A percentile compares a stretch with the other conserved stretches of the same genome.
Evolutionary conservation across 2,329 filamentous ascomycete genomes (phyloP).

Genomic region (Fusarium irregulare): DNA sequence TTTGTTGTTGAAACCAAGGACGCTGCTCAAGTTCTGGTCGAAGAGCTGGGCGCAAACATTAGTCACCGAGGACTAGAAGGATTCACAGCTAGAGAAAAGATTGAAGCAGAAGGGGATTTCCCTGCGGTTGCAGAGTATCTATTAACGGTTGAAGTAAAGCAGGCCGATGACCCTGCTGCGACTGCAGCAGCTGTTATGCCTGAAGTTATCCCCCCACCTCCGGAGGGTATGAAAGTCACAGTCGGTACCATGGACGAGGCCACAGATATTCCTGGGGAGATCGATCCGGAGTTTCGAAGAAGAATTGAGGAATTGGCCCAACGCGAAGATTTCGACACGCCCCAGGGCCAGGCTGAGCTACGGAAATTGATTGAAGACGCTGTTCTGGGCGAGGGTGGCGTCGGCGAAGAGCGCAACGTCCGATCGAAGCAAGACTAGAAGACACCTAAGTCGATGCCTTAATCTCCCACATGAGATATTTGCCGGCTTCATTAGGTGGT

Average conservation of each 20-base stretch:
- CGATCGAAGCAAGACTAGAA: constrained; percentile 68
- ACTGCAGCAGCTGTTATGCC: constrained; percentile 46
- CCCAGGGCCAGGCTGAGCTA: constrained; percentile 82
- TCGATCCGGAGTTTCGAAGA: constrained; percentile 84
- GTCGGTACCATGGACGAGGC: constrained; percentile 77
- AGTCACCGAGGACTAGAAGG: constrained; percentile 77
- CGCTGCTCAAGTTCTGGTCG: constrained; percentile 81
- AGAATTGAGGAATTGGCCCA: constrained; percentile 90
- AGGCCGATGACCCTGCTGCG: constrained; percentile 46
- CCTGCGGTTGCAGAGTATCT: constrained; percentile 39
- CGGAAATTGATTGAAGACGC: constrained; percentile 84
- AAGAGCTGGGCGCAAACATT: constrained; percentile 80
- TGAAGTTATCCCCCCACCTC: constrained; percentile 70
- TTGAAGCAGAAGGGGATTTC: constrained; percentile 55
- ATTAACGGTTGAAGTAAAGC: constrained; percentile 36
- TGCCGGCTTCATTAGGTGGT: constrained; percentile 59
- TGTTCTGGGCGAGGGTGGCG: constrained; percentile 72
- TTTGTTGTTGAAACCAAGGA: constrained; percentile 89
- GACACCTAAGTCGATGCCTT: constrained; percentile 56
- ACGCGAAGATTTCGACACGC: constrained; percentile 83
- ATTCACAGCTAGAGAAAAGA: constrained; percentile 82
- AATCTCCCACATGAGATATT: constrained; percentile 72
- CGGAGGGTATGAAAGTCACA: constrained; percentile 80
- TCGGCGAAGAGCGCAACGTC: constrained; percentile 73
- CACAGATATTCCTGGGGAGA: constrained; percentile 69